Evolutionary conservation across 2,329 filamentous ascomycete genomes (phyloP).

Genomic region (Coniosporium tulheliwenetii): DNA sequence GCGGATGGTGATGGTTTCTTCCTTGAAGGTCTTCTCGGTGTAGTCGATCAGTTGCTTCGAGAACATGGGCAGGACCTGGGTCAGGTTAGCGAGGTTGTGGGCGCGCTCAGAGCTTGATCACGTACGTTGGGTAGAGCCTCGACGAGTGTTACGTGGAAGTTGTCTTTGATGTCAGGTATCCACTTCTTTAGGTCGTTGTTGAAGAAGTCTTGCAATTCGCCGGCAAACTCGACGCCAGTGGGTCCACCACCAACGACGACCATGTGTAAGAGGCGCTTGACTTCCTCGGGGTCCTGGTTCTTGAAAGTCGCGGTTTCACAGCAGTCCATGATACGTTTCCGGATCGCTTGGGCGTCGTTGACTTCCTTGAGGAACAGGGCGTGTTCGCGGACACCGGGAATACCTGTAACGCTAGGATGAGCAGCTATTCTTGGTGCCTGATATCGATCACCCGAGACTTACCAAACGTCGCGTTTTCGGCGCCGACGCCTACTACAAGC

Average conservation of each 20-base stretch:
- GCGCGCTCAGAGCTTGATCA: not conserved
- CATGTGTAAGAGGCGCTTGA: constrained; percentile 94
- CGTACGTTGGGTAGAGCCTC: constrained; percentile 81
- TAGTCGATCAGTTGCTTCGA: constrained; percentile 99
- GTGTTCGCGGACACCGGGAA: constrained; percentile 86
- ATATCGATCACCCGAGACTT: constrained; percentile 12
- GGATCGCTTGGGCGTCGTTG: constrained; percentile 84
- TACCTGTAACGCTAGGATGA: constrained; percentile 31
- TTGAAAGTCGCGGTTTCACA: constrained; percentile 98
- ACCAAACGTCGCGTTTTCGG: constrained; percentile 97
- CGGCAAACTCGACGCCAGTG: constrained; percentile 95
- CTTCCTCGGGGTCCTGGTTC: constrained; percentile 74
- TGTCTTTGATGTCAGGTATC: constrained; percentile 84
- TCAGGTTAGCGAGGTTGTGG: not conserved
- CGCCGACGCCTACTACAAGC: constrained; percentile 92
- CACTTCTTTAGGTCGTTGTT: constrained; percentile 96
- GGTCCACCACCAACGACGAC: constrained; percentile 75
- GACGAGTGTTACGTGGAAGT: constrained; percentile 94
- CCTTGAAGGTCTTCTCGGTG: constrained; percentile 97
- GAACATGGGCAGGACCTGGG: constrained; percentile 73
- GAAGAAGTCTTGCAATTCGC: constrained; percentile 97
- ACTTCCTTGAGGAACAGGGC: constrained; percentile 99
- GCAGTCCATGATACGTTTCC: constrained; percentile 99
- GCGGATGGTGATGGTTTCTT: constrained; percentile 93
- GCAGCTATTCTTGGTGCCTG: not conserved